Base-by-base conservation (phyloP, 495 filamentous ascomycete species). In the Xylaria castorea region DNA sequence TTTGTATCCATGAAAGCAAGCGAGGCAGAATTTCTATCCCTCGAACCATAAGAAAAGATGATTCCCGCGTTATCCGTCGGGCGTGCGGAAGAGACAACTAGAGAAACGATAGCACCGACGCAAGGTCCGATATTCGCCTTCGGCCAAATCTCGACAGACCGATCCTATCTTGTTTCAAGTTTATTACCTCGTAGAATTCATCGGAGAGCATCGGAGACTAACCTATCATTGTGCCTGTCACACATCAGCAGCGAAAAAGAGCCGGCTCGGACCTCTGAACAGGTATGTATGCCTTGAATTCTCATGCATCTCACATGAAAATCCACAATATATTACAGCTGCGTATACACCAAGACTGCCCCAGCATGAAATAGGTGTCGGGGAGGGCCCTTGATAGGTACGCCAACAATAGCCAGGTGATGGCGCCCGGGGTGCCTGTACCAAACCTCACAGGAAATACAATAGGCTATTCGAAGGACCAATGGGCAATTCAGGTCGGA, bases 211-310 rank as follows among this genome's bases (percentile, higher is more conserved):
- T n/a, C 30, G 14, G 57, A n/a, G 32, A 34, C 57, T 30, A 44
- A 25, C 6, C 36, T 30, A 9, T 36, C 34, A 16, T 46, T 25
- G 61, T 27, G 61, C 22, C 61, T 20, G 30, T 64, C 61, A 64
- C 22, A 62, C 25, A 36, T 36, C 8, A 22, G 36, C 14, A 8
- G 58, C 58, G 38, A 61, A 63, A 27, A 44, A 63, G 2, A 42
- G 38, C 61, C 61, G 61, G 61, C 25, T 63, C 36, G 61, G 61
- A 30, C 22, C 61, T 42, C 36, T 32, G 30, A 34, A 60, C 8
- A 34, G 34, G 18, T 20, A 20, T 36, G 27, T 32, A 20, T 60
- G 30, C 16, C 57, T 34, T 7, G 18, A 18, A 16, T 9, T 60
- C 0, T 6, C n/a, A n/a, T 55, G 9, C 22, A 27, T 55, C 11